These are phyloP conservation scores for Ustilago esculenta DNA, from an alignment of 1,284 basidiomycete species.

Conservation along the genomic window DNA sequence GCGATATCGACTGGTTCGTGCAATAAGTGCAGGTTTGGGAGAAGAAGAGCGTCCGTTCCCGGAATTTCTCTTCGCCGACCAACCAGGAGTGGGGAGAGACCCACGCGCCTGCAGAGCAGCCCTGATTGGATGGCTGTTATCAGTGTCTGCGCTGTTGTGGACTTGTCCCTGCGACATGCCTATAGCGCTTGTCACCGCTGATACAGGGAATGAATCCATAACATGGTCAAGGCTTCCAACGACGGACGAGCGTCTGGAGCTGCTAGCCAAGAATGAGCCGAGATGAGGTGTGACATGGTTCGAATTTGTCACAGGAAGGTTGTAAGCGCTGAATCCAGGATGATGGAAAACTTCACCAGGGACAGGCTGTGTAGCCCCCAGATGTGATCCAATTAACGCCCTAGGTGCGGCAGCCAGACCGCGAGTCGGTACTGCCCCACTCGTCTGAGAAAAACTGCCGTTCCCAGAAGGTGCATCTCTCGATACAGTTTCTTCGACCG, in stretches of 20 bases:
- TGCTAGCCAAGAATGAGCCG: neutral
- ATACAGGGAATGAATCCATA: no score
- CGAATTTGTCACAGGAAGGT: neutral
- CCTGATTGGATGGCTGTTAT: neutral
- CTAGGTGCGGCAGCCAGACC: no score
- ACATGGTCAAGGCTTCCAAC: neutral
- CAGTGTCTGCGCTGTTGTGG: neutral
- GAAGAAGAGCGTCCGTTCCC: no score
- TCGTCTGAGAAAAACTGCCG: no score
- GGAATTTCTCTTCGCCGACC: neutral
- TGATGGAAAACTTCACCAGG: no score
- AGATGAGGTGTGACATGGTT: neutral
- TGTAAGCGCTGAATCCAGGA: no score
- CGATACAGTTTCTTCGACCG: neutral
- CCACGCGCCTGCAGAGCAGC: neutral
- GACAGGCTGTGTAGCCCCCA: no score
- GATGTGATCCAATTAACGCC: no score
- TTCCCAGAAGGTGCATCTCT: neutral
- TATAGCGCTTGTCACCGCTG: no score
- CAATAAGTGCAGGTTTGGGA: neutral
- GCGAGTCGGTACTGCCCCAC: no score
- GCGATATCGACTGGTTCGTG: slow-evolving; percentile 26
- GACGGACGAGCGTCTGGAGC: neutral
- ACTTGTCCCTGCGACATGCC: no score
- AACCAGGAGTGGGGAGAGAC: slow-evolving; percentile 5